Conservation (phyloP, 2,329 filamentous ascomycete genomes). For the Penicillium sp. region DNA sequence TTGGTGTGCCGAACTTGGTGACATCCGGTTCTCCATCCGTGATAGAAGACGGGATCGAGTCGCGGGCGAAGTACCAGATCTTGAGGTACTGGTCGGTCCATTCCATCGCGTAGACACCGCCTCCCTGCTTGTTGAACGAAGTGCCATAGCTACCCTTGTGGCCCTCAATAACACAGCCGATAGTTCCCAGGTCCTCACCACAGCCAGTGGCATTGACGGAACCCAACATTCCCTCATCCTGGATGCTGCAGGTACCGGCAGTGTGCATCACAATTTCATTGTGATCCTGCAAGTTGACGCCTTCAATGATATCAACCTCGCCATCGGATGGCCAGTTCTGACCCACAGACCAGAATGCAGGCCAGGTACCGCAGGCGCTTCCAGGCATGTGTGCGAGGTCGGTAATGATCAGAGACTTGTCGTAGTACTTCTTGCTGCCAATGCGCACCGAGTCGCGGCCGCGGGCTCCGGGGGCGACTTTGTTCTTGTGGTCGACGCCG, state of each 20-base stretch:
- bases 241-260: constrained; percentile 41
- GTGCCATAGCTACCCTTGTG: constrained; percentile 47
- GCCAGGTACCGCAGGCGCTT: constrained; percentile 50
- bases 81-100: constrained; percentile 45
- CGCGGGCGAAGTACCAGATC: constrained; percentile 51
- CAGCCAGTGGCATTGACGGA: constrained; percentile 47
- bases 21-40: constrained; percentile 43
- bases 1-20: constrained; percentile 44
- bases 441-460: constrained; percentile 47
- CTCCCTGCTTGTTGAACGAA: constrained; percentile 50
- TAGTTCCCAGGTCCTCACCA: constrained; percentile 38
- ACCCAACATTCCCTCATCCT: constrained; percentile 48
- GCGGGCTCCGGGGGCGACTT: constrained; percentile 32
- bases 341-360: constrained; percentile 47
- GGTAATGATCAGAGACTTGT: constrained; percentile 45
- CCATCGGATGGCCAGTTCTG: constrained; percentile 41
- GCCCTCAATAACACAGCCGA: constrained; percentile 42
- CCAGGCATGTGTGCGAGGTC: constrained; percentile 49
- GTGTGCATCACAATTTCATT: constrained; percentile 51
- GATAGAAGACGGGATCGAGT: constrained; percentile 45
- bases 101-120: constrained; percentile 50
- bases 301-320: constrained; percentile 53
- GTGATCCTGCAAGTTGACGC: constrained; percentile 44
- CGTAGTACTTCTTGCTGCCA: constrained; percentile 42
- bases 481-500: constrained; percentile 43